Evolutionary conservation across 495 filamentous ascomycete genomes (phyloP).

Genomic region (Neurospora sp.): DNA sequence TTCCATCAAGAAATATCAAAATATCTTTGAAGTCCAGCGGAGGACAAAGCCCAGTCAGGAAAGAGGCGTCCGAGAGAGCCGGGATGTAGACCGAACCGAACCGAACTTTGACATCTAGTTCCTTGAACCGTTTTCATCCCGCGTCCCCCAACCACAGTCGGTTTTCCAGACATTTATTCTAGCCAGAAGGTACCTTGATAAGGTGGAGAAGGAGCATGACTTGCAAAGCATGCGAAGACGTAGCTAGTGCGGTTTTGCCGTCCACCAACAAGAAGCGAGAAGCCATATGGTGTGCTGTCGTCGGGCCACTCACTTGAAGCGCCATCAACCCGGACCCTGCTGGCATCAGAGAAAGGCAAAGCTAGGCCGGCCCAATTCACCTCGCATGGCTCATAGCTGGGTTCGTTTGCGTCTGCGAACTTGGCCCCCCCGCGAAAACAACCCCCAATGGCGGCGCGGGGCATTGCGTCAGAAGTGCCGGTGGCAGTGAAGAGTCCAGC

Average conservation of each 20-base stretch:
- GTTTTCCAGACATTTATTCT: not conserved
- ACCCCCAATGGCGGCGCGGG: constrained; percentile 3
- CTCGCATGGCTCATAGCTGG: constrained; percentile 10
- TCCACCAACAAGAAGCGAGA: constrained; percentile 8
- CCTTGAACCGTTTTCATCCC: not conserved
- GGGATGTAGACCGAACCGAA: not conserved
- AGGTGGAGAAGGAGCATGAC: constrained; percentile 22
- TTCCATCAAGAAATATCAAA: not conserved
- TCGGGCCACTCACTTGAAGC: constrained; percentile 15
- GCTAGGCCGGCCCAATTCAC: constrained; percentile 10
- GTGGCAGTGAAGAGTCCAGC: not conserved
- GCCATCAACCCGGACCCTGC: constrained; percentile 14
- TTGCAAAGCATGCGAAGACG: constrained; percentile 20
- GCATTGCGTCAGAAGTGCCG: constrained; percentile 13
- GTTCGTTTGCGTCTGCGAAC: not conserved
- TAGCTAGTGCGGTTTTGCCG: constrained; percentile 6
- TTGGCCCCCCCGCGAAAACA: not conserved
- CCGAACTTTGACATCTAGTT: not conserved
- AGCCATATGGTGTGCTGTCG: constrained; percentile 3
- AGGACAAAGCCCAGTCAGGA: not conserved
- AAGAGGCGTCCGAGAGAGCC: not conserved
- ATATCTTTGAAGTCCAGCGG: not conserved
- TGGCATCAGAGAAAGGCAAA: constrained; percentile 7
- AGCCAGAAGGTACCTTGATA: not conserved
- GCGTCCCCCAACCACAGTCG: not conserved